Base-by-base conservation (phyloP, 305 asterid species). In the Fraxinus paxiana region DNA sequence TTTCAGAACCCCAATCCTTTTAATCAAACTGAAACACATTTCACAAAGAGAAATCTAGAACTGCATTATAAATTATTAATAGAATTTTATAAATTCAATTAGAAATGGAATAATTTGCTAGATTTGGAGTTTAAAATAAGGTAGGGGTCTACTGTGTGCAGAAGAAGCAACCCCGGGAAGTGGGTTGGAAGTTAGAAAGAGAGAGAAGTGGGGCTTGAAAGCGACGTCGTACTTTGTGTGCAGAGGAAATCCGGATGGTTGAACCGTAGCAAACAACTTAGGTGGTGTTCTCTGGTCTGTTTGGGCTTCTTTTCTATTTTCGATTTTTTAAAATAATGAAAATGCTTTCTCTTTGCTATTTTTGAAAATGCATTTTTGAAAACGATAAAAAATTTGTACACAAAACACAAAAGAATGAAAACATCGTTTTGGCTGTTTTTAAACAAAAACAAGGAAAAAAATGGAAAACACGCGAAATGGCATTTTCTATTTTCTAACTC, bases 121-220 rank as follows among this genome's bases (percentile, higher is more conserved):
- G 82, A 82, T 84, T 82, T 26, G 81, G 80, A 31, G 82, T 77
- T 26, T 20, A 63, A 63, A 63, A 24, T 13, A 73, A 77, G 81
- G 73, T 75, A 81, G 37, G 79, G 71, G 17, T 67, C 76, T 24
- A 65, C 75, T 51, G 79, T 73, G 85, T 77, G 86, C 26, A 67
- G 37, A 6, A 28, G 88, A 87, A 83, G 90, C 88, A 85, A 85
- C 69, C 82, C 85, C 87, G 82, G 87, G 83, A 79, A 84, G 38
- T 82, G 83, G 77, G 77, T 63, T 8, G 71, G 33, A 63, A 63
- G 33, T 63, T 7, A 9, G 12, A 63, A 2, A 18, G 59, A 24
- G 31, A 7, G 71, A 63, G 31, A 46, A 48, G 71, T 9, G 71
- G 34, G 71, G 71, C 31, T 8, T 22, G 71, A 63, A 63, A 63